These are phyloP conservation scores for Huntiella decipiens DNA, from an alignment of 2,329 filamentous ascomycete species.

Conservation along the genomic window DNA sequence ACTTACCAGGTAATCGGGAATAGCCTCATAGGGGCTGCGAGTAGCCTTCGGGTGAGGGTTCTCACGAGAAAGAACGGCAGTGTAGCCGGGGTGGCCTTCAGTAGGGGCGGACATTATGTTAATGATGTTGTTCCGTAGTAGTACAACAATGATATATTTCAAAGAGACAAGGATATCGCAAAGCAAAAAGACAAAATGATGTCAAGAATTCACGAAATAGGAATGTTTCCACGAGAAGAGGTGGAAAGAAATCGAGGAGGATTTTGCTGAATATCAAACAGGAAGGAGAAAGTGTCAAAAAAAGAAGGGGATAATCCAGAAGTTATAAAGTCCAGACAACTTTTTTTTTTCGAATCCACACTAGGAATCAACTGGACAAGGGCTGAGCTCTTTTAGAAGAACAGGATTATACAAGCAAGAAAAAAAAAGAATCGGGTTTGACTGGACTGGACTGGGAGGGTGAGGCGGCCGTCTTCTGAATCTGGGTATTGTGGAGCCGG, in stretches of 20 bases:
- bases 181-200: background rate
- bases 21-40: slow-evolving; percentile 37
- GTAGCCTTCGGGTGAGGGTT: slow-evolving; percentile 12
- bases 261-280: slow-evolving; percentile 5
- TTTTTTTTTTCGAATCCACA: too few relatives aligned
- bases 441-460: background rate
- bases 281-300: slow-evolving; percentile 4
- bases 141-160: background rate
- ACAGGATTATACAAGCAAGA: slow-evolving; percentile 8
- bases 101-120: slow-evolving; percentile 11
- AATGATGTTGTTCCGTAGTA: background rate
- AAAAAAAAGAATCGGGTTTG: background rate
- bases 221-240: slow-evolving; percentile 2
- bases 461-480: background rate
- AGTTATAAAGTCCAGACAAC: too few relatives aligned
- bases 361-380: background rate
- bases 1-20: slow-evolving; percentile 45
- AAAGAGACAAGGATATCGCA: background rate
- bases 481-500: too few relatives aligned
- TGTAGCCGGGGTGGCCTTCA: slow-evolving; percentile 12
- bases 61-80: slow-evolving; percentile 10
- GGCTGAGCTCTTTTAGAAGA: background rate
- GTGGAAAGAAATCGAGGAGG: background rate
- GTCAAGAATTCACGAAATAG: background rate
- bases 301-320: slow-evolving; percentile 1